Evolutionary conservation across 1,139 yeast genomes (phyloP).

Genomic region (Pichia sp.): DNA sequence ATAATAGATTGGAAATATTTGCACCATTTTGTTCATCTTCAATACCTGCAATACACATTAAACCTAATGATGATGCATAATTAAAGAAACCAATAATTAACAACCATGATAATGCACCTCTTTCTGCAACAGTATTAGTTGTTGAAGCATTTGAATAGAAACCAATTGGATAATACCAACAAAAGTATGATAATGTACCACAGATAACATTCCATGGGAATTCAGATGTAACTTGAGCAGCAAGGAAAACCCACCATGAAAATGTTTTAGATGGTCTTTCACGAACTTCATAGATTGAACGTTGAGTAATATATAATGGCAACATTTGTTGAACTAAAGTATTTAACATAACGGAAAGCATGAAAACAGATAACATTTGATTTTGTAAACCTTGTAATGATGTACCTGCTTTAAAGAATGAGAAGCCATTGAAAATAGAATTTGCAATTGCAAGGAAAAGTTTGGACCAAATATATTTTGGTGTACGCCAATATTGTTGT

Average conservation of each 20-base stretch:
- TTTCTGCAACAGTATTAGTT: slow-evolving; percentile 45
- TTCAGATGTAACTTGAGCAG: slow-evolving; percentile 65
- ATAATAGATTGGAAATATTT: slow-evolving; percentile 37
- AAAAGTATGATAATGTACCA: slow-evolving; percentile 62
- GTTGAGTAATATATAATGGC: slow-evolving; percentile 63
- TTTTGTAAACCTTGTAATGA: slow-evolving; percentile 56
- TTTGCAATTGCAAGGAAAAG: slow-evolving; percentile 45
- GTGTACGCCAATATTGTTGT: slow-evolving; percentile 72
- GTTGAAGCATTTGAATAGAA: slow-evolving; percentile 49
- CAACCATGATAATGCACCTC: slow-evolving; percentile 67
- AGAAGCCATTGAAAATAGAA: slow-evolving; percentile 64
- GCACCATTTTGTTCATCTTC: slow-evolving; percentile 40
- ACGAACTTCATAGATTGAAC: slow-evolving; percentile 81
- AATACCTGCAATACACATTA: slow-evolving; percentile 35
- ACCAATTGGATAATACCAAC: slow-evolving; percentile 82
- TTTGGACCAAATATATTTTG: slow-evolving; percentile 63
- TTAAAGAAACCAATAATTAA: slow-evolving; percentile 34
- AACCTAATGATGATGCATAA: slow-evolving; percentile 37
- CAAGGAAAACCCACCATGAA: slow-evolving; percentile 45
- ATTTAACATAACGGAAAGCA: slow-evolving; percentile 56
- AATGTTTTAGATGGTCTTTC: slow-evolving; percentile 69
- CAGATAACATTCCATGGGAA: slow-evolving; percentile 65
- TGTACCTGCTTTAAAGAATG: slow-evolving; percentile 62
- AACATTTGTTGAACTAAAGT: slow-evolving; percentile 67
- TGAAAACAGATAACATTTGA: slow-evolving; percentile 64